Evolutionary conservation across 768 basidiomycete genomes (phyloP).

Genomic region (Albatrellus ellisii): DNA sequence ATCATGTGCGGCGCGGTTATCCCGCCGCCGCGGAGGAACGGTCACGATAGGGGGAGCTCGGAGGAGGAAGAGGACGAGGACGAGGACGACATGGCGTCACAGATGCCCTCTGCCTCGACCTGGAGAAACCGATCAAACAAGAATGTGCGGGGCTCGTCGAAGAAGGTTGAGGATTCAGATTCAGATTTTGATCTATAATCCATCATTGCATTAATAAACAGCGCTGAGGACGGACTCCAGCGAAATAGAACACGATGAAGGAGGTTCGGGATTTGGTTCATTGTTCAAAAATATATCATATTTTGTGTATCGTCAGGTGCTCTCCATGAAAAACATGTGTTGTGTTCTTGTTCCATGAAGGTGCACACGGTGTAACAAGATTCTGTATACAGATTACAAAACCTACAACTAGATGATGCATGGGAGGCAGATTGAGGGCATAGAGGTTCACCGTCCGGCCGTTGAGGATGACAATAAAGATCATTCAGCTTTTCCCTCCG

Average conservation of each 20-base stretch:
- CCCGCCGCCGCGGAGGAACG: slow-evolving; percentile 29
- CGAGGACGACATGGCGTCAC: slow-evolving; percentile 35
- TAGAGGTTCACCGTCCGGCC: too few species aligned
- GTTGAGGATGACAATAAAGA: too few species aligned
- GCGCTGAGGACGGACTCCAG: background rate
- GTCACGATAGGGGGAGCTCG: slow-evolving; percentile 17
- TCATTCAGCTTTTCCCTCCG: too few species aligned
- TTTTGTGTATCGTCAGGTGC: too few species aligned
- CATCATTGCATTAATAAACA: background rate
- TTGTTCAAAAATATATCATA: too few species aligned
- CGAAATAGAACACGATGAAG: background rate
- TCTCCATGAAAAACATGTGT: too few species aligned
- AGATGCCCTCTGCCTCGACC: slow-evolving; percentile 43
- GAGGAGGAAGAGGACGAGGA: slow-evolving; percentile 37
- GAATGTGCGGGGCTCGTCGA: slow-evolving; percentile 36
- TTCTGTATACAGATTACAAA: too few species aligned
- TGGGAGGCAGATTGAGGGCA: too few species aligned
- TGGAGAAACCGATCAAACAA: slow-evolving; percentile 39
- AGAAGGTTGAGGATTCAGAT: slow-evolving; percentile 60
- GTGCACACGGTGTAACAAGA: too few species aligned
- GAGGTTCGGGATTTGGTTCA: too few species aligned
- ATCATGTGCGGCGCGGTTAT: slow-evolving; percentile 55
- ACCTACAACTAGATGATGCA: too few species aligned
- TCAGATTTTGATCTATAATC: slow-evolving; percentile 49
- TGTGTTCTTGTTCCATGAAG: too few species aligned